Evolutionary conservation across 768 basidiomycete genomes (phyloP).

Genomic region (Boletus rubescentipes): DNA sequence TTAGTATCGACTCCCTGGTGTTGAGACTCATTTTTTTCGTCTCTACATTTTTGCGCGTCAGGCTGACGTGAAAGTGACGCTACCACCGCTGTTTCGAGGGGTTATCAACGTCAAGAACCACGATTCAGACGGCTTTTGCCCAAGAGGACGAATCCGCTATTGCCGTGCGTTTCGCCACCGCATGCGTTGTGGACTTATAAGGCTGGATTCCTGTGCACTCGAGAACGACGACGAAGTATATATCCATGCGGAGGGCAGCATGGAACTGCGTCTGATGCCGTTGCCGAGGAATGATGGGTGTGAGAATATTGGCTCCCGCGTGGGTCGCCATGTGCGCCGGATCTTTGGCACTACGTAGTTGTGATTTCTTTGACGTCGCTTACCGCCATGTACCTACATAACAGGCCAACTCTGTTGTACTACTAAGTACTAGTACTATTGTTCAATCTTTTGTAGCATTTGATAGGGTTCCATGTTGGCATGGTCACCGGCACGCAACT

Average conservation of each 20-base stretch:
- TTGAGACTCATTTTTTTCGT: conserved; percentile 31
- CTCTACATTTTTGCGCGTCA: conserved; percentile 30
- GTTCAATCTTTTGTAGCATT: background rate
- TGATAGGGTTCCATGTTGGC: background rate
- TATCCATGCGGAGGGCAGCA: conserved; percentile 30
- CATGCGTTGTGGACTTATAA: conserved; percentile 23
- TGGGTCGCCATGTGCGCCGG: conserved; percentile 31
- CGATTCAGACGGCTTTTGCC: conserved; percentile 8
- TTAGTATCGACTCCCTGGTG: conserved; percentile 27
- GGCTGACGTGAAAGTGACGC: conserved; percentile 28
- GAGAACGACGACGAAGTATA: conserved; percentile 32
- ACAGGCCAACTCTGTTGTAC: background rate
- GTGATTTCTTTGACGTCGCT: conserved; percentile 6
- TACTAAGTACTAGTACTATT: background rate
- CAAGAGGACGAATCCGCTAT: conserved; percentile 16
- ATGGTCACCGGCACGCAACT: conserved; percentile 8
- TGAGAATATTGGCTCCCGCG: conserved; percentile 18
- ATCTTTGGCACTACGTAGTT: conserved; percentile 21
- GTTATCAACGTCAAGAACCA: conserved; percentile 24
- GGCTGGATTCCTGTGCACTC: conserved; percentile 12
- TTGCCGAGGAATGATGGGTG: conserved; percentile 5
- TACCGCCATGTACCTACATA: background rate
- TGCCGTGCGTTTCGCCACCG: conserved; percentile 26
- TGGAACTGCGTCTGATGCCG: conserved; percentile 21
- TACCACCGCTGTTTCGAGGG: conserved; percentile 29